Percentiles rank a stretch among this genome's conserved stretches.
Conservation (phyloP, 73 alveolate species). For the Paramecium sonneborni region DNA sequence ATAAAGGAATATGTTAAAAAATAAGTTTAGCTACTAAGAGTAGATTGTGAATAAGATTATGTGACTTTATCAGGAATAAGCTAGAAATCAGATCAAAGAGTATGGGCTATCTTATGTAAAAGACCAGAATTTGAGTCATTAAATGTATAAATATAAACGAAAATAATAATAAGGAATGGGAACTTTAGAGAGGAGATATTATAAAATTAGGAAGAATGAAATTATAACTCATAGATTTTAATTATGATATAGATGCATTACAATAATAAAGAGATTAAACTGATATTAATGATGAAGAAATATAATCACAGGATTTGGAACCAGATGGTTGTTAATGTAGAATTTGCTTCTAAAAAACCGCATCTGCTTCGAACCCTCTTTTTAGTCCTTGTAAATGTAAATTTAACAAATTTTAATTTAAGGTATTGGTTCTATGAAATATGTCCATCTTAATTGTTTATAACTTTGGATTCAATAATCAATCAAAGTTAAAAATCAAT, state of each 20-base stretch:
- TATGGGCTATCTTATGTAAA: conserved; percentile 30
- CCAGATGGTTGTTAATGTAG: neutral
- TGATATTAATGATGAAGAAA: neutral
- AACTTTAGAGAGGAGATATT: neutral
- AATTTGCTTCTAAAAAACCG: neutral
- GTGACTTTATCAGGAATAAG: conserved; percentile 5
- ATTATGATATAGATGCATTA: neutral
- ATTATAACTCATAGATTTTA: neutral
- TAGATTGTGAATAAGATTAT: conserved; percentile 11
- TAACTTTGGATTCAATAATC: conserved; percentile 72
- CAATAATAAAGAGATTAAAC: neutral
- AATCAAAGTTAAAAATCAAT: conserved; percentile 64
- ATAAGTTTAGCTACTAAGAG: neutral
- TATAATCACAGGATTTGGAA: neutral
- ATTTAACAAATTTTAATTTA: neutral
- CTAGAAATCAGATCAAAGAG: conserved; percentile 32
- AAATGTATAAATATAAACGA: neutral
- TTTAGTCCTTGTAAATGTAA: conserved; percentile 58
- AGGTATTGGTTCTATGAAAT: conserved; percentile 78
- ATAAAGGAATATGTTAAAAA: conserved; percentile 50
- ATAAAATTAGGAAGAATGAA: conserved; percentile 49
- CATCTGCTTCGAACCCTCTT: neutral
- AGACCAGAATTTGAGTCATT: conserved; percentile 41
- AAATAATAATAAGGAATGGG: conserved; percentile 34
- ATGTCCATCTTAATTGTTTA: conserved; percentile 72